phyloP scores from a whole-genome alignment of 2,329 filamentous ascomycete genomes.

The Penicillium sp. region DNA sequence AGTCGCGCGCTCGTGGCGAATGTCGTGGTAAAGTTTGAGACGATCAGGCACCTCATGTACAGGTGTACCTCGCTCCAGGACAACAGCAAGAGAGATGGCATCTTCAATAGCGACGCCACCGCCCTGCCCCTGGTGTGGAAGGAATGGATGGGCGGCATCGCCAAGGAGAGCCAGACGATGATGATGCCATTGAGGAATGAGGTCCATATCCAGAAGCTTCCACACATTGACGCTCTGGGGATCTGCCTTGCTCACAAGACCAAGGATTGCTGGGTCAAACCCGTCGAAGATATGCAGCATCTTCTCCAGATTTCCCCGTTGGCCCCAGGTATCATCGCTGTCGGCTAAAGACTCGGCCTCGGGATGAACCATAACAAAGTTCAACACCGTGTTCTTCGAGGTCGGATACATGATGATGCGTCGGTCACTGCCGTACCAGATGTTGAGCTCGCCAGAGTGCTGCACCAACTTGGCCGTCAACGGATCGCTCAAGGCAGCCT shows the following conservation, averaged over 20 bases:
- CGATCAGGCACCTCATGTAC: conserved; percentile 56
- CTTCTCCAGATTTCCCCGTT: conserved; percentile 10
- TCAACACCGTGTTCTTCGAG: conserved; percentile 48
- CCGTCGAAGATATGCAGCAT: conserved; percentile 27
- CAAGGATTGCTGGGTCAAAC: conserved; percentile 46
- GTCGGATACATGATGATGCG: conserved; percentile 53
- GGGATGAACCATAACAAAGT: conserved; percentile 58
- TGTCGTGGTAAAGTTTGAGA: conserved; percentile 61
- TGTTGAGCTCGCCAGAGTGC: conserved; percentile 42
- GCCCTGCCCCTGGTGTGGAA: conserved; percentile 66
- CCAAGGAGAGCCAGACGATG: conserved; percentile 62
- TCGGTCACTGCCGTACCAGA: conserved; percentile 48
- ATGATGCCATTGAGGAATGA: conserved; percentile 59
- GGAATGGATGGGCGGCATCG: conserved; percentile 70
- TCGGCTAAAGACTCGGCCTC: conserved; percentile 46
- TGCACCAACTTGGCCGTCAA: conserved; percentile 41
- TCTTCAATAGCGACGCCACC: conserved; percentile 69
- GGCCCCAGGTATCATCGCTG: conserved; percentile 23
- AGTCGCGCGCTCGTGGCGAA: conserved; percentile 61
- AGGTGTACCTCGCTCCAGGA: conserved; percentile 55
- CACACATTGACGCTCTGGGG: conserved; percentile 56
- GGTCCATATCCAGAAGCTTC: conserved; percentile 65
- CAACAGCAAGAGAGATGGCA: conserved; percentile 59
- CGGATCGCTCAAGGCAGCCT: conserved; percentile 44
- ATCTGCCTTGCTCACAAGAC: conserved; percentile 42